phyloP scores from a whole-genome alignment of 2,329 filamentous ascomycete species.

The Pezicula rhizophila region DNA sequence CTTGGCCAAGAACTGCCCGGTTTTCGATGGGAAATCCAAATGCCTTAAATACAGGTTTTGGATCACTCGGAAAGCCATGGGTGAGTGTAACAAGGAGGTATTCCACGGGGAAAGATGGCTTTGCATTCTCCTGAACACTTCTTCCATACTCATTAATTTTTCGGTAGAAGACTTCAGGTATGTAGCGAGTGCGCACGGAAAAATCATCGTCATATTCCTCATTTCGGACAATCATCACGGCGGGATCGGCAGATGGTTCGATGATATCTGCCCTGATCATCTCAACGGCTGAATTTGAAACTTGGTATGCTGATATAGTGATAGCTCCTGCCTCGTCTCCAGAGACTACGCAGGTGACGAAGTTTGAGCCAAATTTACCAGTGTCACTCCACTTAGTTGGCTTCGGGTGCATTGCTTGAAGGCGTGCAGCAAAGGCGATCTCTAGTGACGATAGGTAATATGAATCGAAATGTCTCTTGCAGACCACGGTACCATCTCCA shows the following conservation, averaged over 20 bases:
- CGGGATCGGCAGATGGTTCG: conserved; percentile 88
- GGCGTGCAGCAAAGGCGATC: conserved; percentile 78
- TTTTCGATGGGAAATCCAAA: conserved; percentile 86
- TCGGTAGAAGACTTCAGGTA: conserved; percentile 95
- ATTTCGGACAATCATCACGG: conserved; percentile 87
- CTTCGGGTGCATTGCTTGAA: conserved; percentile 84
- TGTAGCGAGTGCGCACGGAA: conserved; percentile 70
- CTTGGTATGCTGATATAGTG: conserved; percentile 85
- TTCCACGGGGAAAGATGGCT: conserved; percentile 92
- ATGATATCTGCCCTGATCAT: conserved; percentile 95
- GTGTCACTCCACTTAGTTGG: conserved; percentile 96
- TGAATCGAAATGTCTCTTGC: conserved; percentile 92
- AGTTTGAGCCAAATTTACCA: conserved; percentile 88
- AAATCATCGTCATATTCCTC: conserved; percentile 78
- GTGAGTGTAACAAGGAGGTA: conserved; percentile 94
- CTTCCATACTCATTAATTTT: conserved; percentile 94
- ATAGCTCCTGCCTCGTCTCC: conserved; percentile 88
- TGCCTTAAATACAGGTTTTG: conserved; percentile 67
- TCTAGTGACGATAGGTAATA: conserved; percentile 88
- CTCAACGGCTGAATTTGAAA: conserved; percentile 90
- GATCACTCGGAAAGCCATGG: conserved; percentile 83
- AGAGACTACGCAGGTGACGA: conserved; percentile 94
- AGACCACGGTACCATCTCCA: conserved; percentile 80
- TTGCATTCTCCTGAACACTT: conserved; percentile 95
- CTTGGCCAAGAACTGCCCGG: conserved; percentile 76